Conservation (phyloP, 331 rosid species). For the Acacia pycnantha region DNA sequence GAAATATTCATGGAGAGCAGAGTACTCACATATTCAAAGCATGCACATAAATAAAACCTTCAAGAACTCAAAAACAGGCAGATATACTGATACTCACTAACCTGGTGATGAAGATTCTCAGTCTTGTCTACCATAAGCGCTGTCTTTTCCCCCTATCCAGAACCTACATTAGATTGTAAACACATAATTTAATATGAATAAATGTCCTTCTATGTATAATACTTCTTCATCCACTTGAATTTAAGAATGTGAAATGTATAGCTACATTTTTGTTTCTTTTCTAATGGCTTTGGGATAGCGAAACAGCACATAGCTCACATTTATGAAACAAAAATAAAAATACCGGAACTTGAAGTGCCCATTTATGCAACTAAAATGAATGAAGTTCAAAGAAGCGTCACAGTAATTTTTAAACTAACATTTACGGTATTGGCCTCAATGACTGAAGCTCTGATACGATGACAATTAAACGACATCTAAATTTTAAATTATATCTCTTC, state of each 20-base stretch:
- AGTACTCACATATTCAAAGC: neutral
- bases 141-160: slow-evolving; percentile 89
- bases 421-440: no score
- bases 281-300: neutral
- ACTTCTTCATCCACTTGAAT: neutral
- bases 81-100: slow-evolving; percentile 24
- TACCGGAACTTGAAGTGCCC: no score
- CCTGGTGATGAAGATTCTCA: slow-evolving; percentile 94
- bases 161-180: slow-evolving; percentile 56
- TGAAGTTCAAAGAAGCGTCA: no score
- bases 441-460: no score
- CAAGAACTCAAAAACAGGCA: neutral
- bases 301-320: neutral
- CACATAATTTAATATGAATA: slow-evolving; percentile 4
- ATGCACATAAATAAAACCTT: neutral
- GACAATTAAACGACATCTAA: no score
- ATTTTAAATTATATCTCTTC: no score
- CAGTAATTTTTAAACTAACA: no score
- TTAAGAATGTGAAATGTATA: neutral
- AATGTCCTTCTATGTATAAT: neutral
- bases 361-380: no score
- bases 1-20: neutral
- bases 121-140: slow-evolving; percentile 98
- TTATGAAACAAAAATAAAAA: no score
- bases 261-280: neutral